Evolutionary conservation across 192 early-diverging fungal species (phyloP).

Genomic region (Thamnidium elegans): DNA sequence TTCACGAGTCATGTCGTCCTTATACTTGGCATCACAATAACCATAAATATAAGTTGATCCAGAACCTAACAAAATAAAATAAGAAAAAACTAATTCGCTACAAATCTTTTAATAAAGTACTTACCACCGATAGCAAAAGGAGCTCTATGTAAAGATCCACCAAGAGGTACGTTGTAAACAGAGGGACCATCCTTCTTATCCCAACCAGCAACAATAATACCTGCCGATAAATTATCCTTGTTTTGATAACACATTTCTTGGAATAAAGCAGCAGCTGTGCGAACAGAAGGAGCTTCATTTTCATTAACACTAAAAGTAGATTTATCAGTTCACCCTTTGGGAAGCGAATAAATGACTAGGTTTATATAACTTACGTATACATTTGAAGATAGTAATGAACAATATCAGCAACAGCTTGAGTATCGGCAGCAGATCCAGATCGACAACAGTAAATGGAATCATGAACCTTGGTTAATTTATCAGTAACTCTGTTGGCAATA

Average conservation of each 20-base stretch:
- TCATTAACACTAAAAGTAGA: conserved; percentile 67
- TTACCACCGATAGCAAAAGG: conserved; percentile 89
- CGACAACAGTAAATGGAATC: conserved; percentile 97
- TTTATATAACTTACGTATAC: conserved; percentile 64
- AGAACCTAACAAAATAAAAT: conserved; percentile 51
- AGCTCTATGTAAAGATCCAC: conserved; percentile 87
- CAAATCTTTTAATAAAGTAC: background rate
- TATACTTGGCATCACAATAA: conserved; percentile 89
- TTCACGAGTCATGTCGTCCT: conserved; percentile 78
- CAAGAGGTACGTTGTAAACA: conserved; percentile 89
- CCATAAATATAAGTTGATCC: conserved; percentile 98
- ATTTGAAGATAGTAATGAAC: conserved; percentile 94
- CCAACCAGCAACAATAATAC: conserved; percentile 98
- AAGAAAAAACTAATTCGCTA: background rate
- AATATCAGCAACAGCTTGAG: conserved; percentile 97
- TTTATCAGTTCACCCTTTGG: conserved; percentile 12
- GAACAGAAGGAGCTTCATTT: conserved; percentile 78
- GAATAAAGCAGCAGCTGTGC: conserved; percentile 87
- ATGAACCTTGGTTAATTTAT: conserved; percentile 95
- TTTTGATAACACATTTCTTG: conserved; percentile 93
- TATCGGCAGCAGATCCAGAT: conserved; percentile 97
- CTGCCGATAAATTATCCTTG: conserved; percentile 83
- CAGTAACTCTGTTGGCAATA: conserved; percentile 96
- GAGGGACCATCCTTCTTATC: conserved; percentile 86
- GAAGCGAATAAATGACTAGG: too few species aligned